Conservation (phyloP, 371 early-diverging fungal species). For the Nosema muscidifuracis region DNA sequence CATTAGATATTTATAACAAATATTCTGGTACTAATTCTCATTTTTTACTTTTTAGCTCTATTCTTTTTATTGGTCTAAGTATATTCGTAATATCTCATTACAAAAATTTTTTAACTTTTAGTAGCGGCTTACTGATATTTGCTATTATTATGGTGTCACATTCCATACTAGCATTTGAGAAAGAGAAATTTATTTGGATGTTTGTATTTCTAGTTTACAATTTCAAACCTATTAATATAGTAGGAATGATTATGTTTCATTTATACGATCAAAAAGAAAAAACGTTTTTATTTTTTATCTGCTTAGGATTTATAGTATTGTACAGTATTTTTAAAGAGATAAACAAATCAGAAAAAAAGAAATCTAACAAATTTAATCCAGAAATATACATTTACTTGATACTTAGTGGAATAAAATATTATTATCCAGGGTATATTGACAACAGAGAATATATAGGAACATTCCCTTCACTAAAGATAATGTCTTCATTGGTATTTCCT, state of each 20-base stretch:
- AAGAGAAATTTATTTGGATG: conserved; percentile 12
- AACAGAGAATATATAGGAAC: background rate
- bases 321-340: no score
- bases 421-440: background rate
- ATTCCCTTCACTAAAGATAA: background rate
- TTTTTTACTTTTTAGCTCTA: background rate
- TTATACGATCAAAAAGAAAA: background rate
- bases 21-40: background rate
- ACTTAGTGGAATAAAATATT: background rate
- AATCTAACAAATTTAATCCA: background rate
- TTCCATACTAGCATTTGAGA: background rate
- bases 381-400: background rate
- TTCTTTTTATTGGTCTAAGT: background rate
- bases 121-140: background rate
- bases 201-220: conserved; percentile 3
- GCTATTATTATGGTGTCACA: conserved; percentile 23
- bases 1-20: conserved; percentile 1
- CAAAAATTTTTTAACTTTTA: background rate
- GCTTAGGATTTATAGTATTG: background rate
- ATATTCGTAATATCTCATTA: background rate
- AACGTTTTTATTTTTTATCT: background rate
- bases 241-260: background rate
- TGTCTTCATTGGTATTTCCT: background rate
- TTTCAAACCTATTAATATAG: background rate
- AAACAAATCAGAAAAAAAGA: no score